Evolutionary conservation across 2,329 filamentous ascomycete genomes (phyloP).

Genomic region (Aureobasidium sp.): DNA sequence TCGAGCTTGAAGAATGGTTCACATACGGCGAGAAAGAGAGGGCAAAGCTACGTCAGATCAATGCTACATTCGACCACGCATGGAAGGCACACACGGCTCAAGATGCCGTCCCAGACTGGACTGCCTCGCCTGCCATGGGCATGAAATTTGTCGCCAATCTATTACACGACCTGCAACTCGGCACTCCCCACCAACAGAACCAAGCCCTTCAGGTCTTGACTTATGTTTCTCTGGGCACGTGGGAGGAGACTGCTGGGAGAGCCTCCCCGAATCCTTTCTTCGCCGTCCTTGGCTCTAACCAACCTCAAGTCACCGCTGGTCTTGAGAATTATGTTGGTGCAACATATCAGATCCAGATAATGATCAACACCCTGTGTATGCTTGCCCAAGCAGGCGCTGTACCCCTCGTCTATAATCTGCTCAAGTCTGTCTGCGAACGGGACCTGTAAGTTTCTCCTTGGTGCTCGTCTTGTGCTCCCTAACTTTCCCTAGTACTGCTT

Average conservation of each 20-base stretch:
- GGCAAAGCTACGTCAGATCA: slow-evolving; percentile 66
- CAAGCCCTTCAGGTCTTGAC: slow-evolving; percentile 38
- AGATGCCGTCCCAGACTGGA: slow-evolving; percentile 54
- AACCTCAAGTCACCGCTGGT: slow-evolving; percentile 2
- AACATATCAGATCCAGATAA: slow-evolving; percentile 26
- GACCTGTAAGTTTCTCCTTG: slow-evolving; percentile 16
- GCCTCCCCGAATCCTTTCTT: slow-evolving; percentile 11
- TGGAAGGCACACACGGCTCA: slow-evolving; percentile 46
- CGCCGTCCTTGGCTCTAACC: slow-evolving; percentile 7
- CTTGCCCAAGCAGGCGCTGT: slow-evolving; percentile 37
- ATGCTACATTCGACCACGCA: slow-evolving; percentile 67
- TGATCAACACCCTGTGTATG: slow-evolving; percentile 38
- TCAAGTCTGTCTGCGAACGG: slow-evolving; percentile 29
- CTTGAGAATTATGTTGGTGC: slow-evolving; percentile 5
- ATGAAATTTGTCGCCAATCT: slow-evolving; percentile 52
- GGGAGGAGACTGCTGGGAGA: slow-evolving; percentile 44
- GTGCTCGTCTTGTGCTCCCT: neutral
- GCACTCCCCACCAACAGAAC: slow-evolving; percentile 29
- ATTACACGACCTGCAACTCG: slow-evolving; percentile 29
- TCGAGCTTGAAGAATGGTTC: slow-evolving; percentile 98
- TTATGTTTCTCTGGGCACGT: slow-evolving; percentile 43
- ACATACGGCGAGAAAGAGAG: slow-evolving; percentile 83
- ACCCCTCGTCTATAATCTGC: slow-evolving; percentile 33
- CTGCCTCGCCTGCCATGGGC: slow-evolving; percentile 48
- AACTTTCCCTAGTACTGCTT: neutral